Conservation (phyloP, 768 basidiomycete genomes). For the Macrolepiota fuliginosa region DNA sequence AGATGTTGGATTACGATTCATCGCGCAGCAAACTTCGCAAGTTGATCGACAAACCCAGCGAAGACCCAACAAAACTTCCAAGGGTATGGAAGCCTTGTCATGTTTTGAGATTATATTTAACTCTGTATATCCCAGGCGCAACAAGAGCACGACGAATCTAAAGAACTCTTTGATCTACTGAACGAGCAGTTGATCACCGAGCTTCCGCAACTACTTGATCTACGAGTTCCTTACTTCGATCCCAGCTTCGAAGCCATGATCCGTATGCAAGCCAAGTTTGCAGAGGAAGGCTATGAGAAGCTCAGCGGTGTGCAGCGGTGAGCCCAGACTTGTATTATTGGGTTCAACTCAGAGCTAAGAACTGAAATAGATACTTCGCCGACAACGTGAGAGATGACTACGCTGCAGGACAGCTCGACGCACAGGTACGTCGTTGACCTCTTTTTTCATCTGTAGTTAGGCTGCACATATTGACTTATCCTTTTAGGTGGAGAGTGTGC, state of each 20-base stretch:
- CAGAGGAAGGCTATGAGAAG: slow-evolving; percentile 98
- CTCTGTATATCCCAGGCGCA: slow-evolving; percentile 61
- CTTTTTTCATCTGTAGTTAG: background rate
- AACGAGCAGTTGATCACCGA: slow-evolving; percentile 92
- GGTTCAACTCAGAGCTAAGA: background rate
- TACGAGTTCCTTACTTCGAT: slow-evolving; percentile 97
- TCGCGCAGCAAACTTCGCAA: slow-evolving; percentile 90
- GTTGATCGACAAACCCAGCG: slow-evolving; percentile 85
- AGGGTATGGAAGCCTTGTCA: slow-evolving; percentile 43
- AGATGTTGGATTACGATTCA: slow-evolving; percentile 96
- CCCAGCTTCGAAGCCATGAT: slow-evolving; percentile 99
- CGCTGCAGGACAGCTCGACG: slow-evolving; percentile 93
- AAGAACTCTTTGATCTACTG: slow-evolving; percentile 90
- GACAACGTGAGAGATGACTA: slow-evolving; percentile 95
- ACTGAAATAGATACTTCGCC: slow-evolving; percentile 68
- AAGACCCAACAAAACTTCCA: slow-evolving; percentile 90
- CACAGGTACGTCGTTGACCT: slow-evolving; percentile 58
- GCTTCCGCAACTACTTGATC: slow-evolving; percentile 88
- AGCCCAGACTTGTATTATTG: slow-evolving; percentile 13
- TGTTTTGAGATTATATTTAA: background rate
- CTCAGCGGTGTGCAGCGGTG: slow-evolving; percentile 91
- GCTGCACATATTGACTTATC: background rate
- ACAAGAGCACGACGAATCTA: slow-evolving; percentile 92
- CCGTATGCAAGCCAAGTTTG: slow-evolving; percentile 95
- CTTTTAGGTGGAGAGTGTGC: slow-evolving; percentile 84